Conservation (phyloP, 2,329 filamentous ascomycete genomes). For the Leptographium wingfieldii region DNA sequence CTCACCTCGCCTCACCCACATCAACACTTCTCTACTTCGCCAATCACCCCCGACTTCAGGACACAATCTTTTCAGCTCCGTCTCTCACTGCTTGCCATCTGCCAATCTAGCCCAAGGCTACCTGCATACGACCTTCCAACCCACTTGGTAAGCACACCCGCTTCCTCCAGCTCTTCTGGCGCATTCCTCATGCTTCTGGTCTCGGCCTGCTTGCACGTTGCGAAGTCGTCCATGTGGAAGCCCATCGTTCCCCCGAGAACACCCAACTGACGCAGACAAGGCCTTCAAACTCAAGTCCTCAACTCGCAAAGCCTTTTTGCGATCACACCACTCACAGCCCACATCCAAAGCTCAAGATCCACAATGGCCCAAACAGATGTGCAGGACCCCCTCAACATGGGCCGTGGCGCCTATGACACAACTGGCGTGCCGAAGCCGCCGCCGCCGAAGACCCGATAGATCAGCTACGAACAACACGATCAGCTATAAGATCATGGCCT, state of each 20-base stretch:
- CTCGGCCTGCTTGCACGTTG: too few species aligned
- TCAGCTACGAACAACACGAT: too few species aligned
- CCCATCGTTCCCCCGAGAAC: neutral
- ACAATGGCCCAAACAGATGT: conserved; percentile 21
- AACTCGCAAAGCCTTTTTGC: neutral
- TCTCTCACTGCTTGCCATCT: neutral
- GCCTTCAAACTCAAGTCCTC: neutral
- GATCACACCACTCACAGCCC: neutral
- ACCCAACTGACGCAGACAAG: neutral
- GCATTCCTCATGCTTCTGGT: neutral
- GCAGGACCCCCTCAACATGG: conserved; percentile 20
- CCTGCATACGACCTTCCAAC: neutral
- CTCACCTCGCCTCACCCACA: neutral
- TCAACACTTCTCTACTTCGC: neutral
- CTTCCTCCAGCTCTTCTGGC: neutral
- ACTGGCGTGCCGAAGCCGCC: conserved; percentile 25
- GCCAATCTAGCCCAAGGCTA: neutral
- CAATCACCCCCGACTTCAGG: neutral
- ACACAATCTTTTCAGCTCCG: neutral
- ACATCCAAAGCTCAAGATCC: conserved; percentile 2
- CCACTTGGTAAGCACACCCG: neutral
- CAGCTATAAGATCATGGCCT: neutral
- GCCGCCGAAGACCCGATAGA: conserved; percentile 22
- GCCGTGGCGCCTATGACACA: conserved; percentile 25
- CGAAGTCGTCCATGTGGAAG: too few species aligned